Conservation (phyloP, 106 monocot genomes). For the Amphibolis antarctica region DNA sequence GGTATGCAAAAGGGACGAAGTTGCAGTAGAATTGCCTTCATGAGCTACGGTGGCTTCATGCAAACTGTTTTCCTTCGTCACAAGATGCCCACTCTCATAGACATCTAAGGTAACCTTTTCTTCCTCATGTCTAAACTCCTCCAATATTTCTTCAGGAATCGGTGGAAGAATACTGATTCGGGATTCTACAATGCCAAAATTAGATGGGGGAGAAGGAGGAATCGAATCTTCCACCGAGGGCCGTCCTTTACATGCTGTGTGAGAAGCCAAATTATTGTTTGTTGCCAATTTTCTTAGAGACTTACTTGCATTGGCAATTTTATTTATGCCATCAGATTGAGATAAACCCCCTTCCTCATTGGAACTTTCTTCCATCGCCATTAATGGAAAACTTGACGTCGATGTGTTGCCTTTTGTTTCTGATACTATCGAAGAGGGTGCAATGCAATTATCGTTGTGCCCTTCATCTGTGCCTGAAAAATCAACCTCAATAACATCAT, state of each 20-base stretch:
- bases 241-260: not conserved
- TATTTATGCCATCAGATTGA: not conserved
- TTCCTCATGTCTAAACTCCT: constrained; percentile 29
- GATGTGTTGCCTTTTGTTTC: not conserved
- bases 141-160: constrained; percentile 32
- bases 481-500: constrained; percentile 20
- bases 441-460: not conserved
- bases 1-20: not conserved
- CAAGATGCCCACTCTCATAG: not conserved
- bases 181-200: constrained; percentile 8
- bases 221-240: not conserved
- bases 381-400: not conserved
- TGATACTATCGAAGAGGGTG: not conserved
- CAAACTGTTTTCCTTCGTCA: not conserved
- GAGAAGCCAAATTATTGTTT: not conserved
- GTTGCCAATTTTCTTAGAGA: not conserved
- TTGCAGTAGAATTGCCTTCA: not conserved
- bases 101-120: not conserved
- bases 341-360: not conserved
- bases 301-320: not conserved
- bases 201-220: constrained; percentile 6
- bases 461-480: not conserved
- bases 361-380: not conserved
- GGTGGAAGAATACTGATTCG: constrained; percentile 29
- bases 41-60: not conserved